phyloP scores from a whole-genome alignment of 116 monocot genomes.

The Posidonia oceanica region DNA sequence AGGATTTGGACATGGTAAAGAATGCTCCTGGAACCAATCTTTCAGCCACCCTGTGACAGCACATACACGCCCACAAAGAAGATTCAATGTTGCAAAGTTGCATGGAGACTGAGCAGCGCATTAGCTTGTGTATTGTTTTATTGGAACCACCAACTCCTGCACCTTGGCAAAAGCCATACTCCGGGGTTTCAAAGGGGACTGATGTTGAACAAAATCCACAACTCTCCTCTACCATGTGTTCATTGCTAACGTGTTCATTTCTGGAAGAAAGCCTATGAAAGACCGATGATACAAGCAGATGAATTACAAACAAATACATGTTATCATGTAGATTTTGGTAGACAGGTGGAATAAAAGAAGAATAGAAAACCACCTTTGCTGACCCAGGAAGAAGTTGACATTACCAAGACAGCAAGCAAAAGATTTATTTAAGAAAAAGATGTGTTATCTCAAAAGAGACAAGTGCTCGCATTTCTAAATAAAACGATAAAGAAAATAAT shows the following conservation, averaged over 20 bases:
- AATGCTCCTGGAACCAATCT: constrained; percentile 34
- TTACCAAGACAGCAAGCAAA: no score
- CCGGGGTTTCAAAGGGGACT: constrained; percentile 56
- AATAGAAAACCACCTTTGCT: no score
- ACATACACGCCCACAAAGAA: constrained; percentile 59
- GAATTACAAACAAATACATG: no score
- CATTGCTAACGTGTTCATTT: not conserved
- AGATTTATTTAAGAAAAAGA: no score
- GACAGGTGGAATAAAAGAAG: no score
- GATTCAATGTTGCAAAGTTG: constrained; percentile 25
- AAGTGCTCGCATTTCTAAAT: no score
- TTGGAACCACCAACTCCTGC: not conserved
- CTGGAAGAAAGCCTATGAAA: not conserved
- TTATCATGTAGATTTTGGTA: no score
- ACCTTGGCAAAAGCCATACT: constrained; percentile 41
- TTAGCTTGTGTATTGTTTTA: constrained; percentile 31
- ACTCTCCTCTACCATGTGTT: constrained; percentile 21
- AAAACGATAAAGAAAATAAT: no score
- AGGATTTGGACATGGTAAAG: constrained; percentile 31
- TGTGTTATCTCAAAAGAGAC: no score
- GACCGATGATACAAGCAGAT: not conserved
- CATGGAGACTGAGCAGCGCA: constrained; percentile 71
- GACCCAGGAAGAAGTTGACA: no score
- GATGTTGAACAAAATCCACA: constrained; percentile 58
- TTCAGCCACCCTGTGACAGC: constrained; percentile 40